Base-by-base conservation (phyloP, 2,329 filamentous ascomycete species). In the Verticillium nonalfalfae region DNA sequence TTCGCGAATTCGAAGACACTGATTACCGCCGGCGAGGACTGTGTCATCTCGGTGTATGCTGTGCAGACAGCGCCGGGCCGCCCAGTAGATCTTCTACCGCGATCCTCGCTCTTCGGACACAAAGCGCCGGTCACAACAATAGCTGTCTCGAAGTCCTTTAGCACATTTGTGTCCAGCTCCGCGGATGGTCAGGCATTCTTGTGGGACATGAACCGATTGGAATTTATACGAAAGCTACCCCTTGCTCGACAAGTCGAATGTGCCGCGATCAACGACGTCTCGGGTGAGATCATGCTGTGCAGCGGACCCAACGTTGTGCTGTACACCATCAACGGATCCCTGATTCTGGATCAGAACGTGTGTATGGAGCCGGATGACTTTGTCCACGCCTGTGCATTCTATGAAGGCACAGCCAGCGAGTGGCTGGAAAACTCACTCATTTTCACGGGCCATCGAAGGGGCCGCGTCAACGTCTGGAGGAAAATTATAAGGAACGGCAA, bases 171-270 rank as follows among this genome's bases (percentile, higher is more conserved):
- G 3, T 96, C 93, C 1, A 89, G 90, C 1, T 93, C 90, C 0
- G 83, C 83, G 0, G 91, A 96, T 69, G 93, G 93, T 0, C 87
- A 91, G 45, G 87, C 93, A 11, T 87, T 96, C 69, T 80, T 98
- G 3, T 99, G 95, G 95, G 95, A 98, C 72, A 81, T 99, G 4
- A 99, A 98, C 73, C 86, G 91, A 15, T 85, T 93, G 13, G 90
- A 92, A 59, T 96, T 97, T 69, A 88, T 98, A 6, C 86, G 92
- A 55, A 89, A 87, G 73, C 79, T 94, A 26, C 86, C 86, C 0
- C 73, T 81, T 15, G 79, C 80, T 3, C 81, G 84, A 4, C 75
- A 80, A 0, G 78, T 85, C 1, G 85, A 96, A 75, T 94, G 90
- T 66, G 91, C 92, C 0, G 83, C 84, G 11, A 93, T 99, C 74